A percentile compares a stretch with the other conserved stretches of the same genome.
phyloP scores from a whole-genome alignment of 495 filamentous ascomycete genomes.

The Cladorrhinum samala region DNA sequence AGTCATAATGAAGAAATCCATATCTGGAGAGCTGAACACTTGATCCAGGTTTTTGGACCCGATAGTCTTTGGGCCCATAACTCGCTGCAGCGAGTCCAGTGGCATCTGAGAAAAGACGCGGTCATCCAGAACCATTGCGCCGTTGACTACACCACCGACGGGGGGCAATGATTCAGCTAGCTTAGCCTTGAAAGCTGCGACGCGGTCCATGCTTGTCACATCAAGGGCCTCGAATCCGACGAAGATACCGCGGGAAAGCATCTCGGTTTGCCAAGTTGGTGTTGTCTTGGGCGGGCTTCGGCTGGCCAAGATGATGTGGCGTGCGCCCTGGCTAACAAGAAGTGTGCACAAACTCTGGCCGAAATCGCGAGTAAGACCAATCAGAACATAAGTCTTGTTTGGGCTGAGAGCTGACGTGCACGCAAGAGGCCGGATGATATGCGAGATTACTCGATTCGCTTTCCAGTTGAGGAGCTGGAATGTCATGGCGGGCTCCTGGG shows the following conservation, averaged over 20 bases:
- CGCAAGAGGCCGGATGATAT: slow-evolving; percentile 14
- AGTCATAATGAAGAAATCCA: slow-evolving; percentile 48
- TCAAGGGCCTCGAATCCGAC: slow-evolving; percentile 33
- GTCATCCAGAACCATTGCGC: slow-evolving; percentile 51
- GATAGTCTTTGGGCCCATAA: slow-evolving; percentile 39
- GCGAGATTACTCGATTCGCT: slow-evolving; percentile 20
- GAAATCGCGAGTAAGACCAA: slow-evolving; percentile 53
- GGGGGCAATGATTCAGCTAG: slow-evolving; percentile 24
- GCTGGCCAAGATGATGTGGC: slow-evolving; percentile 50
- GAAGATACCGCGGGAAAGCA: slow-evolving; percentile 26
- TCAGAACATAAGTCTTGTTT: slow-evolving; percentile 50
- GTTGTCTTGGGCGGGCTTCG: slow-evolving; percentile 38
- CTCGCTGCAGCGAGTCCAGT: slow-evolving; percentile 30
- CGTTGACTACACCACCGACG: slow-evolving; percentile 46
- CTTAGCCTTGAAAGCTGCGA: slow-evolving; percentile 25
- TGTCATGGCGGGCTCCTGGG: neutral
- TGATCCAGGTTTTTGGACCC: slow-evolving; percentile 37
- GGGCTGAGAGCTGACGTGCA: slow-evolving; percentile 23
- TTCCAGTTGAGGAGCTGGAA: slow-evolving; percentile 38
- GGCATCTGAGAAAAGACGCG: slow-evolving; percentile 43
- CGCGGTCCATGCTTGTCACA: slow-evolving; percentile 24
- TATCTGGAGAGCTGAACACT: slow-evolving; percentile 23
- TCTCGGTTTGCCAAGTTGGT: slow-evolving; percentile 37
- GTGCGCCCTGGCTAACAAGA: slow-evolving; percentile 50
- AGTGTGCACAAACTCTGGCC: slow-evolving; percentile 54